These are phyloP conservation scores for Wickerhamiella parazyma DNA, from an alignment of 805 yeast genomes.

Conservation along the genomic window DNA sequence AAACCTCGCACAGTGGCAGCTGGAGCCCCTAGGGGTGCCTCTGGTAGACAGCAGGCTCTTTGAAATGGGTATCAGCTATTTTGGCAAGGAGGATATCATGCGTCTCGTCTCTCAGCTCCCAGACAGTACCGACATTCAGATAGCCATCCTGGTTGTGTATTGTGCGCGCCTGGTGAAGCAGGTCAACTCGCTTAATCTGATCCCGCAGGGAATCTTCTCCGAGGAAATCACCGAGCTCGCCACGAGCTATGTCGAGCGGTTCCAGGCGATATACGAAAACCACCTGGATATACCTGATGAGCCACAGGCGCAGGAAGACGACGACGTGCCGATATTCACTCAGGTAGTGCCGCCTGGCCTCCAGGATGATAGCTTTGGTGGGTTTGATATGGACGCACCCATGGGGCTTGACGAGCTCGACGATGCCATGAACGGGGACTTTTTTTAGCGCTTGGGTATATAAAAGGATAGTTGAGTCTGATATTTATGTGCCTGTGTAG, in stretches of 20 bases:
- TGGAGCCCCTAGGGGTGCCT: conserved; percentile 5
- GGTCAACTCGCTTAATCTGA: not conserved
- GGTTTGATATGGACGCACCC: conserved; percentile 14
- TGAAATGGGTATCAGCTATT: conserved; percentile 1
- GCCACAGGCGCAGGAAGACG: not conserved
- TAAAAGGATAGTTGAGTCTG: no score
- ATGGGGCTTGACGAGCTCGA: conserved; percentile 22
- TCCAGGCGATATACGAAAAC: conserved; percentile 1
- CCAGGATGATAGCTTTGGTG: conserved; percentile 11
- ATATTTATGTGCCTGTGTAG: no score
- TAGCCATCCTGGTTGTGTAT: conserved; percentile 9
- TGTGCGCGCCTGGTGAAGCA: conserved; percentile 2
- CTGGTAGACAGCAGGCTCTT: not conserved
- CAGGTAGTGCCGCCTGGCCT: not conserved
- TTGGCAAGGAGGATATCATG: conserved; percentile 5
- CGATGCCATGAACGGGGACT: conserved; percentile 18
- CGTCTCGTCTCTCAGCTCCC: not conserved
- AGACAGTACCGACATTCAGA: conserved; percentile 3
- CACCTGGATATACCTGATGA: not conserved
- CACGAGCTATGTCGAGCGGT: conserved; percentile 1
- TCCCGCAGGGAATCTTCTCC: not conserved
- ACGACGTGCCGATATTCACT: not conserved
- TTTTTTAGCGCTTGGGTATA: no score
- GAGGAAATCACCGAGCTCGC: conserved; percentile 1
- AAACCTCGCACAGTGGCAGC: conserved; percentile 8